These are phyloP conservation scores for Sporothrix sp. DNA, from an alignment of 2,329 filamentous ascomycete species.

Conservation along the genomic window DNA sequence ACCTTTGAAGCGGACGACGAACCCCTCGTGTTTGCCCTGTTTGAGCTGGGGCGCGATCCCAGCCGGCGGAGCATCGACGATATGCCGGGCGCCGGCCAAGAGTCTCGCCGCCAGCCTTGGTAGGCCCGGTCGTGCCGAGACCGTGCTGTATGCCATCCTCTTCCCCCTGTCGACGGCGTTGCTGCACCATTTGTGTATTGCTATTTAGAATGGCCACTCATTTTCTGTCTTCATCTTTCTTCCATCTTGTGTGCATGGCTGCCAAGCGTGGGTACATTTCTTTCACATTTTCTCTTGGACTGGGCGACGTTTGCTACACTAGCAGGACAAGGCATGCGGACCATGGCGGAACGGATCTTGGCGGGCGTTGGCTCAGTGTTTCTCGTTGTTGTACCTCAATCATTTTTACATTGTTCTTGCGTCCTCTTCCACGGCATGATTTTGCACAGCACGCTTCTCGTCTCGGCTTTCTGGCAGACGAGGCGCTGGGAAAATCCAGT, in stretches of 20 bases:
- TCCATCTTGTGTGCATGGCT: background rate
- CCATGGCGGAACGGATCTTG: background rate
- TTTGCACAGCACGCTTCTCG: background rate
- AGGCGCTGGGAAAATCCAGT: too few relatives aligned
- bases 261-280: background rate
- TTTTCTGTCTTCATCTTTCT: background rate
- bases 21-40: slow-evolving; percentile 62
- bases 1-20: slow-evolving; percentile 54
- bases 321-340: background rate
- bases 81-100: slow-evolving; percentile 21
- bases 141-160: too few relatives aligned
- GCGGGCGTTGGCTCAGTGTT: background rate
- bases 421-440: background rate
- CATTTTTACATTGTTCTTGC: background rate
- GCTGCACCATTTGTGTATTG: background rate
- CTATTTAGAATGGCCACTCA: background rate
- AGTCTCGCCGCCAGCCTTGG: background rate
- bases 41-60: slow-evolving; percentile 53
- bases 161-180: too few relatives aligned
- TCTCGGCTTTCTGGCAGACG: too few relatives aligned
- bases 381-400: background rate
- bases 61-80: slow-evolving; percentile 49
- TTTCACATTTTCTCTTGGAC: background rate
- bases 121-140: too few relatives aligned
- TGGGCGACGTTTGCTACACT: background rate